Conservation (phyloP, 1,284 basidiomycete species). For the Singerocomus inundabilis region DNA sequence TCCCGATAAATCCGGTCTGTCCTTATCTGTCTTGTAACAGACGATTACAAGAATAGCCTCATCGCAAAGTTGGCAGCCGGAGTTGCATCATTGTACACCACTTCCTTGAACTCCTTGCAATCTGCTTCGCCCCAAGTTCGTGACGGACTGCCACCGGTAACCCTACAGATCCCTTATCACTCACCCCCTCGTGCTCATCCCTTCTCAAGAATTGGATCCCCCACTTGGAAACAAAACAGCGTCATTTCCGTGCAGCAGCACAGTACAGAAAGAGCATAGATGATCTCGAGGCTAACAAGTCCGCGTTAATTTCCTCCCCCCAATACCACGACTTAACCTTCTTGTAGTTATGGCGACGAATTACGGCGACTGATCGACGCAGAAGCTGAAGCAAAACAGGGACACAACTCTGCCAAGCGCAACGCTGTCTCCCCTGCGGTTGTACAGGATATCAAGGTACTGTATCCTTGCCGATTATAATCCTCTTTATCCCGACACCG, state of each 20-base stretch:
- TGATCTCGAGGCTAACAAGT: conserved; percentile 84
- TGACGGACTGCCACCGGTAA: conserved; percentile 54
- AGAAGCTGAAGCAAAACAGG: conserved; percentile 68
- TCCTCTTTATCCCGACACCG: not conserved
- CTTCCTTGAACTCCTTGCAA: conserved; percentile 51
- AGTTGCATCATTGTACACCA: conserved; percentile 69
- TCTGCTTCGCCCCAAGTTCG: conserved; percentile 48
- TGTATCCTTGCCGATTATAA: not conserved
- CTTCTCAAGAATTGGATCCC: conserved; percentile 68
- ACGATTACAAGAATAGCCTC: conserved; percentile 79
- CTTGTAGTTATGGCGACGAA: conserved; percentile 77
- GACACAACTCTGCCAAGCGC: conserved; percentile 67
- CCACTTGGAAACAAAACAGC: conserved; percentile 80
- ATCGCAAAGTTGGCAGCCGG: conserved; percentile 85
- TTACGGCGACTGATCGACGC: conserved; percentile 74
- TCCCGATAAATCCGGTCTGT: not conserved
- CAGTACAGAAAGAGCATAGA: conserved; percentile 90
- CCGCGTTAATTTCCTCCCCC: conserved; percentile 15
- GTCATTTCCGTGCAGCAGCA: conserved; percentile 89
- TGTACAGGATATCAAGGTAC: conserved; percentile 75
- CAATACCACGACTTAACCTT: conserved; percentile 4
- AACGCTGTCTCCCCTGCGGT: conserved; percentile 63
- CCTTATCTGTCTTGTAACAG: conserved; percentile 38
- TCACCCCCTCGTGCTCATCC: conserved; percentile 14
- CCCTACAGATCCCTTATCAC: conserved; percentile 16